These are phyloP conservation scores for Ceratobasidium sp. DNA, from an alignment of 1,284 basidiomycete species.

Conservation along the genomic window DNA sequence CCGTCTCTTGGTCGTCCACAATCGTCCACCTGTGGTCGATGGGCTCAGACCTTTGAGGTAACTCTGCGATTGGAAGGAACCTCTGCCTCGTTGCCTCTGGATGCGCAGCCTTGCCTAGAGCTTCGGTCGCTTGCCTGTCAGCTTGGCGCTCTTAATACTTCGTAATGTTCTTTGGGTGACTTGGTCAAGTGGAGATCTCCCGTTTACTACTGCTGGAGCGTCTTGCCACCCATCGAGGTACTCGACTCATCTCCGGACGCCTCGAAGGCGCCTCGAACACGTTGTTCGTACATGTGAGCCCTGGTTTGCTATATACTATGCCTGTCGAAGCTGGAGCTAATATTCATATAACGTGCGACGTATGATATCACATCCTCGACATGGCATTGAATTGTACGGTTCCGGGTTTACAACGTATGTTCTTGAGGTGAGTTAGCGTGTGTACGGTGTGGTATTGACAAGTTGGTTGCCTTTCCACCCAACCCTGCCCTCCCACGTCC, in stretches of 20 bases:
- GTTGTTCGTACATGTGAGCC: conserved; percentile 5
- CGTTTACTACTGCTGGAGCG: background rate
- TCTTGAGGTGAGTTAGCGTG: conserved; percentile 8
- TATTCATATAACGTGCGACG: background rate
- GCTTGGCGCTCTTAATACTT: conserved; percentile 4
- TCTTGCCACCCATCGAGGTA: background rate
- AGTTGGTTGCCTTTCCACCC: conserved; percentile 20
- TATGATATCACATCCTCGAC: background rate
- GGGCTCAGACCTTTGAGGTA: background rate
- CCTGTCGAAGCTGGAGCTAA: conserved; percentile 6
- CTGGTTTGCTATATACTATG: background rate
- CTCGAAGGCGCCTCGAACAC: conserved; percentile 9
- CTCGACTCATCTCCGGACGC: background rate
- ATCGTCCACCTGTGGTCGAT: conserved; percentile 5
- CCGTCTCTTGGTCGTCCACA: conserved; percentile 17
- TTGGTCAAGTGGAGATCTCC: conserved; percentile 1
- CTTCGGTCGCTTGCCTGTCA: background rate
- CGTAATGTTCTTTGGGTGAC: background rate
- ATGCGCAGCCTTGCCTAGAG: background rate
- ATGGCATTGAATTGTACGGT: background rate
- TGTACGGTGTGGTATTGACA: conserved; percentile 18
- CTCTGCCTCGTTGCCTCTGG: background rate
- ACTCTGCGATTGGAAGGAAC: conserved; percentile 14
- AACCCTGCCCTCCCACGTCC: conserved; percentile 16
- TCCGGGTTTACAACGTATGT: background rate